Conservation (phyloP, 148 eudicot species). For the Cornus suecica region DNA sequence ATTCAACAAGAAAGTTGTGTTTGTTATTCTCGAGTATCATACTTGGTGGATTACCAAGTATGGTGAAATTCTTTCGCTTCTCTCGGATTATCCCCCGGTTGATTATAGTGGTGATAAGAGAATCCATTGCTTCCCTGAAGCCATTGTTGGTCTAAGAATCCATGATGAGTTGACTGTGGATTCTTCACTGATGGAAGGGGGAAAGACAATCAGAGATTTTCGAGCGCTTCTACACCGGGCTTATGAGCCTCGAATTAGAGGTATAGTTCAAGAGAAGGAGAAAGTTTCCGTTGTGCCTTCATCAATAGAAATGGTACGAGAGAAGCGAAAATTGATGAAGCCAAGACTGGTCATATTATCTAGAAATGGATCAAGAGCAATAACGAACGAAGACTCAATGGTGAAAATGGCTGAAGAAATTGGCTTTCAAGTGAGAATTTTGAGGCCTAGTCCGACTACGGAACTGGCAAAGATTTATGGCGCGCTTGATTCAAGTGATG, state of each 20-base stretch:
- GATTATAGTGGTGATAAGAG: conserved; percentile 55
- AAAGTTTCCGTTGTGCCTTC: conserved; percentile 20
- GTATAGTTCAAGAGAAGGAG: conserved; percentile 52
- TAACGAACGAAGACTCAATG: conserved; percentile 54
- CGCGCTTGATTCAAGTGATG: conserved; percentile 66
- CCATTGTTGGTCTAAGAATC: conserved; percentile 70
- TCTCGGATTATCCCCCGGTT: conserved; percentile 62
- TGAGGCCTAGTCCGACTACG: conserved; percentile 50
- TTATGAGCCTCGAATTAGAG: conserved; percentile 65
- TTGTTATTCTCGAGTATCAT: conserved; percentile 80
- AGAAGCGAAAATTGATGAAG: conserved; percentile 14
- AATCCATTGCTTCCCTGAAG: conserved; percentile 84
- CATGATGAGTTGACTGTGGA: conserved; percentile 82
- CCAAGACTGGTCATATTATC: conserved; percentile 72
- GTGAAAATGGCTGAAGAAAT: conserved; percentile 67
- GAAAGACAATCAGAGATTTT: conserved; percentile 57
- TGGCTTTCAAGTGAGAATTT: conserved; percentile 58
- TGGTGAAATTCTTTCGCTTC: conserved; percentile 54
- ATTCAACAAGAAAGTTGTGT: conserved; percentile 75
- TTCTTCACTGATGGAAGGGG: conserved; percentile 45
- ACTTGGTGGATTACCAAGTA: conserved; percentile 91
- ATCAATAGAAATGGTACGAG: background rate
- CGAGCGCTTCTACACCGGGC: conserved; percentile 60
- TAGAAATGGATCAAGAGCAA: conserved; percentile 67
- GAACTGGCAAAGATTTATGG: conserved; percentile 73